Conservation (phyloP, 208 protist genomes). For the Trypanosoma grayi region DNA sequence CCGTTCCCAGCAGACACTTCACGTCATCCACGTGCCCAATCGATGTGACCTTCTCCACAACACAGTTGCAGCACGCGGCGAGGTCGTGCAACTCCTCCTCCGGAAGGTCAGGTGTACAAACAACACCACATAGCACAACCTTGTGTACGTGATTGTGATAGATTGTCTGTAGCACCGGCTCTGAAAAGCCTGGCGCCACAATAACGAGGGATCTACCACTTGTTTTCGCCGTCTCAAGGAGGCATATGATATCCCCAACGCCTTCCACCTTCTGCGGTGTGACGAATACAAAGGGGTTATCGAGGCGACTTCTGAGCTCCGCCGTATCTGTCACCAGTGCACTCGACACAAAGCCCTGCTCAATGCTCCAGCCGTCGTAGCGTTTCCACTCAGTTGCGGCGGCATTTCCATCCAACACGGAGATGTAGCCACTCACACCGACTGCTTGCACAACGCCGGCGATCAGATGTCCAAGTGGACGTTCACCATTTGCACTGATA, state of each 20-base stretch:
- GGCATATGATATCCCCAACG: slow-evolving; percentile 59
- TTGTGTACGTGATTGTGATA: slow-evolving; percentile 96
- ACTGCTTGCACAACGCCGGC: slow-evolving; percentile 98
- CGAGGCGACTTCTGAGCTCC: slow-evolving; percentile 91
- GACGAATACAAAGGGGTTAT: slow-evolving; percentile 95
- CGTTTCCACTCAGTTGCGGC: slow-evolving; percentile 95
- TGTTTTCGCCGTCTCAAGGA: slow-evolving; percentile 64
- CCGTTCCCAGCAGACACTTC: slow-evolving; percentile 57
- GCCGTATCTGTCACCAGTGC: slow-evolving; percentile 98
- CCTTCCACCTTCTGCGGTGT: slow-evolving; percentile 49
- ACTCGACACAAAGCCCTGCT: slow-evolving; percentile 97
- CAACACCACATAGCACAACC: slow-evolving; percentile 87
- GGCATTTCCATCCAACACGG: slow-evolving; percentile 98
- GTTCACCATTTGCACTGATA: slow-evolving; percentile 99
- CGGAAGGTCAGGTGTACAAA: slow-evolving; percentile 96
- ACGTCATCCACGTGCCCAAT: slow-evolving; percentile 64
- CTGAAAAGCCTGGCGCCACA: slow-evolving; percentile 67
- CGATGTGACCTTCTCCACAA: slow-evolving; percentile 86
- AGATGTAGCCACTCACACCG: slow-evolving; percentile 98
- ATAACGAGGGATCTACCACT: slow-evolving; percentile 60
- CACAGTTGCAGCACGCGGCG: slow-evolving; percentile 95
- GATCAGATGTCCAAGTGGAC: slow-evolving; percentile 96
- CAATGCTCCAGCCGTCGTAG: slow-evolving; percentile 97
- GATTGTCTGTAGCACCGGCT: slow-evolving; percentile 75
- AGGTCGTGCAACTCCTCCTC: slow-evolving; percentile 99